Base-by-base conservation (phyloP, 768 basidiomycete species). In the Boletus rubescentipes region DNA sequence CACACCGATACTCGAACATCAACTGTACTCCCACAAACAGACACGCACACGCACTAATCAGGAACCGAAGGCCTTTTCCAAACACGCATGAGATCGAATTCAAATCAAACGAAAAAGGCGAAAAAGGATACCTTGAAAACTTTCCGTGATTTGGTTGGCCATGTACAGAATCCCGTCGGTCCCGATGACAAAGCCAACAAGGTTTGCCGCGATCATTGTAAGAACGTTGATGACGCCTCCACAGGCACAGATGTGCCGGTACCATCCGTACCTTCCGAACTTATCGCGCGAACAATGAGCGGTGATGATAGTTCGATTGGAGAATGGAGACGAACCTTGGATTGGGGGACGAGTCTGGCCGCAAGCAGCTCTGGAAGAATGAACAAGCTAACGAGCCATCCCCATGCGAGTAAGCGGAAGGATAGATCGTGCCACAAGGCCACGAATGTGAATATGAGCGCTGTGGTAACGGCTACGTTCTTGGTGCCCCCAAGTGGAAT, bases 371-470 rank as follows among this genome's bases (percentile, higher is more conserved):
- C 96, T 0, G 95, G 96, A 7, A 93, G 55, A 56, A 99, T 86
- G 70, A 99, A 97, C 43, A 96, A 56, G 64, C 85, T 90, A 54
- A 96, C 79, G 10, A 97, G 85, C 97, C 97, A 98, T 2, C 97
- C 96, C 95, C 95, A 99, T 2, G 92, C 86, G 2, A 99, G 77
- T 5, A 98, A 79, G 23, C 79, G 79, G 69, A 96, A 86, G 0
- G 90, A 89, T 2, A 98, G 77, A 66, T 98, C 97, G 61, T 99
- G 97, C 96, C 96, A 99, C 18, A 99, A 73, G 0, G 97, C 96
- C 21, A 98, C 95, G 63, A 99, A 98, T 1, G 96, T 89, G 77
- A 98, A 98, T 18, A 96, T 83, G 37, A 96, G 72, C 10, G 86
- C 57, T 0, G 84, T 90, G 38, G 95, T 87, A 21, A 88, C 45